Evolutionary conservation across 78 protist species (phyloP).

Genomic region (Capsaspora owczarzaki): DNA sequence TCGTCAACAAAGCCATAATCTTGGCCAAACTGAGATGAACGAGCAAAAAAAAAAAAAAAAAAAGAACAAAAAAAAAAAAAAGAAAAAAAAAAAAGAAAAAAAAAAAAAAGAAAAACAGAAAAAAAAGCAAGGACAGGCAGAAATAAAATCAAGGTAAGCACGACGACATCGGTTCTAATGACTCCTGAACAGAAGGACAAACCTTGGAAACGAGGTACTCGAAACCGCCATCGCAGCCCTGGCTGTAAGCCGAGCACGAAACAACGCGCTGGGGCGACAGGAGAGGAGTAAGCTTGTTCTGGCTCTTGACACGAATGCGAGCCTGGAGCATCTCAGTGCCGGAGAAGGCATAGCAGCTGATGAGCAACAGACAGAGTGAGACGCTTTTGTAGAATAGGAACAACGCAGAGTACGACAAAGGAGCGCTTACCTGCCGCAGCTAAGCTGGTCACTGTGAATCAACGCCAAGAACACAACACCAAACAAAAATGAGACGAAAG

Average conservation of each 20-base stretch:
- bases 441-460: not conserved
- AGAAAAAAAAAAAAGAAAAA: no score
- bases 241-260: constrained; percentile 2
- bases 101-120: no score
- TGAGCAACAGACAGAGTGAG: no score
- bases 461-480: no score
- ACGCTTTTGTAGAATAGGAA: no score
- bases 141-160: not conserved
- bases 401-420: no score
- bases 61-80: no score
- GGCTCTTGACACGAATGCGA: not conserved
- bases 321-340: not conserved
- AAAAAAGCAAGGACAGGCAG: no score
- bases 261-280: not conserved
- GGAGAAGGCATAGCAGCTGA: not conserved
- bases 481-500: no score
- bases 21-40: not conserved
- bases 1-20: not conserved
- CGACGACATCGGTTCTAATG: no score
- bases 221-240: constrained; percentile 16
- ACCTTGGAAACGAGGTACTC: not conserved
- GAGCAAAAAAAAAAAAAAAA: no score
- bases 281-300: not conserved
- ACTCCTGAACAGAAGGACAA: no score
- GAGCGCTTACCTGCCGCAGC: constrained; percentile 11